phyloP scores from a whole-genome alignment of 1,139 yeast species.

The Geotrichum klebahnii region DNA sequence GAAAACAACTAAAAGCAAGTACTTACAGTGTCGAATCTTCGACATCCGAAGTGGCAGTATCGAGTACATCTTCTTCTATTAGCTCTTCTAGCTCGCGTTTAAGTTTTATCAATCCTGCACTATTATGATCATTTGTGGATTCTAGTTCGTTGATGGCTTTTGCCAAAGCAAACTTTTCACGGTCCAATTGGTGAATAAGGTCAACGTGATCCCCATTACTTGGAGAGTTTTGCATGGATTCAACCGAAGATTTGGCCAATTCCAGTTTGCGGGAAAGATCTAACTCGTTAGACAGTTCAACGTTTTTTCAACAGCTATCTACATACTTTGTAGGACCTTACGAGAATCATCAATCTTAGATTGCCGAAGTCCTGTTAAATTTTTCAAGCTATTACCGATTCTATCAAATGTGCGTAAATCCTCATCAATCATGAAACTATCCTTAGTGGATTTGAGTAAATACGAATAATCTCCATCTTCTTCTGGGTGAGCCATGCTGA shows the following conservation, averaged over 20 bases:
- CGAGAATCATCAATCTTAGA: conserved; percentile 35
- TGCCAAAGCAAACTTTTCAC: conserved; percentile 52
- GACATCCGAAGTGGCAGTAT: conserved; percentile 33
- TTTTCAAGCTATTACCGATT: conserved; percentile 44
- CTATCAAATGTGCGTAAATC: conserved; percentile 51
- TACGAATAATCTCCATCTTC: conserved; percentile 43
- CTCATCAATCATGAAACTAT: conserved; percentile 51
- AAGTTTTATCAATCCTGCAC: conserved; percentile 45
- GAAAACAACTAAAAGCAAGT: too few species aligned
- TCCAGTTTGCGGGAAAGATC: conserved; percentile 36
- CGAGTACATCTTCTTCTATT: conserved; percentile 34
- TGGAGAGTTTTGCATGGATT: conserved; percentile 37
- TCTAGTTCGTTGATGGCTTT: conserved; percentile 57
- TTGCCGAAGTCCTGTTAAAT: conserved; percentile 35
- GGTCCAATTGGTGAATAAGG: conserved; percentile 42
- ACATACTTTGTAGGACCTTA: conserved; percentile 30
- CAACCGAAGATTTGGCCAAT: conserved; percentile 33
- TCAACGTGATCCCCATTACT: conserved; percentile 32
- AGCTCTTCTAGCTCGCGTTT: conserved; percentile 42
- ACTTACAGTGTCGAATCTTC: conserved; percentile 40
- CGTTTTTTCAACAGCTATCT: not conserved
- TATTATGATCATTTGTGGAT: conserved; percentile 48
- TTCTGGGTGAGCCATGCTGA: conserved; percentile 27
- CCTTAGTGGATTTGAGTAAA: conserved; percentile 44
- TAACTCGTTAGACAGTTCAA: not conserved